These are phyloP conservation scores for Diddensiella santjacobensis DNA, from an alignment of 805 yeast species.

Conservation along the genomic window DNA sequence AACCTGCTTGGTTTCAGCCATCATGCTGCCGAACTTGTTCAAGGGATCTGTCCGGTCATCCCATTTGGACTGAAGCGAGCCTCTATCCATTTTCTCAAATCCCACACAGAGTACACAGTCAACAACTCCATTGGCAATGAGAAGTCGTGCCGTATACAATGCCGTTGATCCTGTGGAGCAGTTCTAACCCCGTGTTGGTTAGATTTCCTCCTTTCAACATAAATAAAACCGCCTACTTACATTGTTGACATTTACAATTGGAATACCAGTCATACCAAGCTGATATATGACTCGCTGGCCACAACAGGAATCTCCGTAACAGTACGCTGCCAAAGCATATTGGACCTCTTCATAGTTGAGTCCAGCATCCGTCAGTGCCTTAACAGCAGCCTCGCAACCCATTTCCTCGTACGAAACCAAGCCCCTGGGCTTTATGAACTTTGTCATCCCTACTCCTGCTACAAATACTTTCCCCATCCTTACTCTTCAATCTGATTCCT, in stretches of 20 bases:
- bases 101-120: slow-evolving; percentile 28
- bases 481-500: no score
- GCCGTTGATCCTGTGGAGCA: slow-evolving; percentile 28
- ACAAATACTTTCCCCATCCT: slow-evolving; percentile 19
- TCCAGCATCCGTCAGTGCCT: slow-evolving; percentile 27
- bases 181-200: slow-evolving; percentile 15
- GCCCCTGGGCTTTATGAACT: slow-evolving; percentile 27
- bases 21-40: slow-evolving; percentile 19
- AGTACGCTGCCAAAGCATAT: slow-evolving; percentile 23
- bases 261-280: slow-evolving; percentile 28
- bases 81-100: slow-evolving; percentile 27
- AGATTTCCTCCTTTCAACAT: no score
- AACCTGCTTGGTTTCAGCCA: slow-evolving; percentile 18
- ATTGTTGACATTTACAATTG: slow-evolving; percentile 27
- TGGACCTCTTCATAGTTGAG: slow-evolving; percentile 26
- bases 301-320: slow-evolving; percentile 26
- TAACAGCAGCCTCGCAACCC: slow-evolving; percentile 27
- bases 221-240: no score
- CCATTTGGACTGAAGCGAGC: slow-evolving; percentile 24
- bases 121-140: slow-evolving; percentile 21
- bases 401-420: slow-evolving; percentile 24
- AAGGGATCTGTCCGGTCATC: slow-evolving; percentile 23
- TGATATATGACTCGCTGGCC: slow-evolving; percentile 27
- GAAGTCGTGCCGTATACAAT: slow-evolving; percentile 20
- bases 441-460: slow-evolving; percentile 29